These are phyloP conservation scores for Sporothrix pseudoabietina DNA, from an alignment of 2,329 filamentous ascomycete genomes.

Conservation along the genomic window DNA sequence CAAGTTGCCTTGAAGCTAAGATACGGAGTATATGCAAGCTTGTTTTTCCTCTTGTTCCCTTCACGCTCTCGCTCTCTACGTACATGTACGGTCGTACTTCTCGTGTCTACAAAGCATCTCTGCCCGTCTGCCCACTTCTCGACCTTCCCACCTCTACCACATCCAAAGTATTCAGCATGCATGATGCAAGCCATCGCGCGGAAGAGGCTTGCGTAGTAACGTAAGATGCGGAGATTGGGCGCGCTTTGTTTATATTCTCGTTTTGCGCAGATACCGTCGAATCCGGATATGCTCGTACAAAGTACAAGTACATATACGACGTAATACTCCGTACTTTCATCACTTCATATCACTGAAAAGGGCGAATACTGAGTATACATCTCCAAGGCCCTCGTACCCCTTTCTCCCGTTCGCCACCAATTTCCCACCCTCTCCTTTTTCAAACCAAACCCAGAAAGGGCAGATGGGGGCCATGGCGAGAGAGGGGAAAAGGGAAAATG, in stretches of 20 bases:
- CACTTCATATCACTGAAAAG: neutral
- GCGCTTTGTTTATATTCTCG: neutral
- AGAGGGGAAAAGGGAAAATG: neutral
- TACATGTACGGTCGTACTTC: no score
- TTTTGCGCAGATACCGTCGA: neutral
- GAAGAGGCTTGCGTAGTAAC: constrained; percentile 16
- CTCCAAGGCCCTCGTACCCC: neutral
- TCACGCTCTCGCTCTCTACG: neutral
- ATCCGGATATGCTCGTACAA: neutral
- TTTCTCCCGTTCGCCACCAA: neutral
- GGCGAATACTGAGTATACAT: neutral
- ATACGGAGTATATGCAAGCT: neutral
- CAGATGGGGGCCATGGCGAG: neutral
- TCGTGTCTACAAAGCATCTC: no score
- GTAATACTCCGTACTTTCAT: neutral
- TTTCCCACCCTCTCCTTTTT: neutral
- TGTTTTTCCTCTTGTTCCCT: neutral
- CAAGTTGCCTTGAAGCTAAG: neutral
- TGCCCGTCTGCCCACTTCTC: neutral
- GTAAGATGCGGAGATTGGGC: constrained; percentile 26
- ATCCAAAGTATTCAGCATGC: neutral
- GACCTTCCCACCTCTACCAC: neutral
- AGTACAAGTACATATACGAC: neutral
- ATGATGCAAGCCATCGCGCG: constrained; percentile 20
- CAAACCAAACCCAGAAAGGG: neutral